These are phyloP conservation scores for Ilyonectria destructans DNA, from an alignment of 2,329 filamentous ascomycete species.

Conservation along the genomic window DNA sequence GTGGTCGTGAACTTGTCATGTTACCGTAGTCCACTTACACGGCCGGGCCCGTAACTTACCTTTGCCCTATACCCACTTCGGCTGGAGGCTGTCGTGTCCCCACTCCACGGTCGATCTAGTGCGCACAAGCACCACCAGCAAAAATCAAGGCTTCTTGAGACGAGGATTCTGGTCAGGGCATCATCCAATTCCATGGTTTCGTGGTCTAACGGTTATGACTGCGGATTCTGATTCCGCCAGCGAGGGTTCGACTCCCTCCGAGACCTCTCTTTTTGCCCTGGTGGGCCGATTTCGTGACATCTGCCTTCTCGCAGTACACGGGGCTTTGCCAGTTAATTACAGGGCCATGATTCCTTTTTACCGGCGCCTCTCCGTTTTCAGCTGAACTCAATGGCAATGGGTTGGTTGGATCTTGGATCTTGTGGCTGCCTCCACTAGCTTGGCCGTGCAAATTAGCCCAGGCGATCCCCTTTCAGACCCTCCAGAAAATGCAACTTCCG, in stretches of 20 bases:
- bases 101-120: background rate
- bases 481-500: background rate
- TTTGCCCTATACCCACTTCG: background rate
- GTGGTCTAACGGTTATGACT: conserved; percentile 38
- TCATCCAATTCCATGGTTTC: conserved; percentile 24
- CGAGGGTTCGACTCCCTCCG: conserved; percentile 37
- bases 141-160: background rate
- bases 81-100: background rate
- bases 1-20: background rate
- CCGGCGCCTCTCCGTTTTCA: background rate
- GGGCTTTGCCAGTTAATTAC: background rate
- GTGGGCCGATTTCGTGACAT: background rate
- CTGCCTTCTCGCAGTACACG: background rate
- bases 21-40: background rate
- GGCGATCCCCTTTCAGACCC: background rate
- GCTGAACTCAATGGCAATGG: background rate
- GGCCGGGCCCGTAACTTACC: background rate
- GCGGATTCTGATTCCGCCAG: conserved; percentile 38
- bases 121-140: background rate
- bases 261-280: conserved; percentile 23
- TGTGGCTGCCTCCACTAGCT: background rate
- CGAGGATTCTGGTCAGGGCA: background rate
- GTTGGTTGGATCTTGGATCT: background rate
- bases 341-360: background rate
- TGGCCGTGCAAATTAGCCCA: background rate